Conservation (phyloP, 768 basidiomycete genomes). For the Auricularia auricula-judae region DNA sequence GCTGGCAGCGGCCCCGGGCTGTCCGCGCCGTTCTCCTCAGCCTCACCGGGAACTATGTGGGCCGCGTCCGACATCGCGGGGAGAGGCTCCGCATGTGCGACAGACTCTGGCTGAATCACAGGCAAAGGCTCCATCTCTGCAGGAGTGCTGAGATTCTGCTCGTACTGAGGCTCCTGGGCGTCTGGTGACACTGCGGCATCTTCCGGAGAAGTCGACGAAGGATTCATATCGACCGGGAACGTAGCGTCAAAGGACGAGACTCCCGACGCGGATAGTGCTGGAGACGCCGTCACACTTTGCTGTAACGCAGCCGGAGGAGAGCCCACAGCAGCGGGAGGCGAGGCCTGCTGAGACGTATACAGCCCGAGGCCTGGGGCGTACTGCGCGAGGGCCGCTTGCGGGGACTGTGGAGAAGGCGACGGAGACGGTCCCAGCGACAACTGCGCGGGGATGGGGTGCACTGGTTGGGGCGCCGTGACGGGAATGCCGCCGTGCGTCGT, state of each 20-base stretch:
- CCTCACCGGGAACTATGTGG: background rate
- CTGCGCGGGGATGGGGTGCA: background rate
- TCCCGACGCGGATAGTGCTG: too few species aligned
- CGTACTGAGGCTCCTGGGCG: too few species aligned
- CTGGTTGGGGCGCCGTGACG: background rate
- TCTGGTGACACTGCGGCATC: background rate
- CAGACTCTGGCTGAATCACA: background rate
- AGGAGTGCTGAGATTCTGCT: too few species aligned
- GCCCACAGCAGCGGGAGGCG: too few species aligned
- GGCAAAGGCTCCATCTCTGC: too few species aligned
- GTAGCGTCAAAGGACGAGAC: too few species aligned
- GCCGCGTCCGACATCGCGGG: background rate
- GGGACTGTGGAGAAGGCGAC: background rate
- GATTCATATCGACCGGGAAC: too few species aligned
- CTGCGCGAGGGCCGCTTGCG: background rate
- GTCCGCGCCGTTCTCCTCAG: background rate
- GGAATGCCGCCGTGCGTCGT: background rate
- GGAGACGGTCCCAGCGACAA: background rate
- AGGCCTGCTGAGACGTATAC: background rate
- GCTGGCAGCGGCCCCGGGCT: background rate
- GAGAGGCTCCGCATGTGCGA: background rate
- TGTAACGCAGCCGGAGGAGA: too few species aligned
- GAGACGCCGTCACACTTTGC: too few species aligned
- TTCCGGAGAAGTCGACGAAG: too few species aligned
- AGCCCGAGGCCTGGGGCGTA: background rate